Base-by-base conservation (phyloP, 2,329 filamentous ascomycete genomes). In the Tricladium varicosporioides region DNA sequence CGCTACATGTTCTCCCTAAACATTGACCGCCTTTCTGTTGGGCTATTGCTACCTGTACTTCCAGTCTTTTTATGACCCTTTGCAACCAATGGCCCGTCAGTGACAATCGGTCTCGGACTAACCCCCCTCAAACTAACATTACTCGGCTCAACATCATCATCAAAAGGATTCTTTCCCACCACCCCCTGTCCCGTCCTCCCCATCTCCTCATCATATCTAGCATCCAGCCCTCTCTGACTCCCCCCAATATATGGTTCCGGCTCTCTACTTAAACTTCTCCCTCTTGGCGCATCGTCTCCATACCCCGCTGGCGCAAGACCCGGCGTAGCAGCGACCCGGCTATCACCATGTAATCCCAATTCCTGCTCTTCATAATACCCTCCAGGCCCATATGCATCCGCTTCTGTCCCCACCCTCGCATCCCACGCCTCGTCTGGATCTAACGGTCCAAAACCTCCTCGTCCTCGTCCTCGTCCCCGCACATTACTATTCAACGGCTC, bases 391-490 rank as follows among this genome's bases (percentile, higher is more conserved):
- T 86, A 85, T 11, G 73, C 75, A 68, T 88, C 85, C 15, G 86
- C 83, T 71, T 92, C 89, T 65, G 85, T 80, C 57, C 88, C 89
- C 4, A 95, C 89, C 58, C 89, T 79, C 61, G 89, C 75, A 74
- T 94, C 90, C 91, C 91, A 96, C 1, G 90, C 89, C 68, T 92
- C 89, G 70, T 95, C 91, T 1, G 89, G 89, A 67, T 94, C 91
- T 47, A 91, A 80, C 3, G 85, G 78, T 1, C 86, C 84, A 70
- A 88, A 86, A 4, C 22, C 22, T 18, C 84, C 84, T 53, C 82
- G 73, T 54, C 79, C 77, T 54, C 76, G 75, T 47, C 75, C 74
- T 33, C 72, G 61, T 54, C 72, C 72, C 42, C 68, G 61, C 13
- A 68, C 70, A 56, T 67, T 67, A 51, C 71, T 72, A 58, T 71